Percentiles rank a stretch among this genome's conserved stretches.
These are phyloP conservation scores for Persicaria tinctoria DNA, from an alignment of 148 eudicot species.

Conservation along the genomic window DNA sequence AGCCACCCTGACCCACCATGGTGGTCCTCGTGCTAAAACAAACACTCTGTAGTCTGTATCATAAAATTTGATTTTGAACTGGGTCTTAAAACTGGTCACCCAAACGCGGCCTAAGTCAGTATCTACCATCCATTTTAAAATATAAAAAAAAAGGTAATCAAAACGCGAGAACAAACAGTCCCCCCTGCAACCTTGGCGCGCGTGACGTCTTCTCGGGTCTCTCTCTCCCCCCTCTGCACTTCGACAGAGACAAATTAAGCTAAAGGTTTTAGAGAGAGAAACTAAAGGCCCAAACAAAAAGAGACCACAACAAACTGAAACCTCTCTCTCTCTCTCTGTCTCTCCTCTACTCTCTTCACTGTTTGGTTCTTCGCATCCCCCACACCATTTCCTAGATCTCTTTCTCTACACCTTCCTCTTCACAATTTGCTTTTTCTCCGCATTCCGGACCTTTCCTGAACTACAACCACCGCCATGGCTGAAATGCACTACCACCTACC, in stretches of 20 bases:
- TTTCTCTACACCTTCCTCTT: not conserved
- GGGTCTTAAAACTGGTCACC: not conserved
- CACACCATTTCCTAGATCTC: slow-evolving; percentile 25
- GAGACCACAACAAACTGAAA: not conserved
- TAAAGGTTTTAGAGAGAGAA: slow-evolving; percentile 7
- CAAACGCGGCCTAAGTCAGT: slow-evolving; percentile 3
- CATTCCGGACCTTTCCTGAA: slow-evolving; percentile 1
- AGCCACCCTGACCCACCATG: too few species aligned
- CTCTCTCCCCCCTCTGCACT: not conserved
- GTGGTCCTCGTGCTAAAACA: too few species aligned
- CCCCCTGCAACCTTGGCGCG: slow-evolving; percentile 14
- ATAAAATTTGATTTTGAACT: too few species aligned
- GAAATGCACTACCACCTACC: not conserved
- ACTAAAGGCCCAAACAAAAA: not conserved
- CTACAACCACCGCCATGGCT: slow-evolving; percentile 4
- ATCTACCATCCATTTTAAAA: not conserved
- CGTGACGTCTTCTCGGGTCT: slow-evolving; percentile 22
- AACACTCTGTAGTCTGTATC: too few species aligned
- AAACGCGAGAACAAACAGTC: slow-evolving; percentile 1
- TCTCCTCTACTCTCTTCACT: not conserved
- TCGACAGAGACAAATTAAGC: slow-evolving; percentile 12
- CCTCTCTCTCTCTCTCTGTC: not conserved
- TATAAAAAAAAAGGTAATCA: not conserved
- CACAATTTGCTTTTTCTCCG: slow-evolving; percentile 2
- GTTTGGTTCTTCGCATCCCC: slow-evolving; percentile 23